Percentiles rank a stretch among this genome's conserved stretches.
Evolutionary conservation across 2,329 filamentous ascomycete species (phyloP).

Genomic region (Pezicula rhizophila): DNA sequence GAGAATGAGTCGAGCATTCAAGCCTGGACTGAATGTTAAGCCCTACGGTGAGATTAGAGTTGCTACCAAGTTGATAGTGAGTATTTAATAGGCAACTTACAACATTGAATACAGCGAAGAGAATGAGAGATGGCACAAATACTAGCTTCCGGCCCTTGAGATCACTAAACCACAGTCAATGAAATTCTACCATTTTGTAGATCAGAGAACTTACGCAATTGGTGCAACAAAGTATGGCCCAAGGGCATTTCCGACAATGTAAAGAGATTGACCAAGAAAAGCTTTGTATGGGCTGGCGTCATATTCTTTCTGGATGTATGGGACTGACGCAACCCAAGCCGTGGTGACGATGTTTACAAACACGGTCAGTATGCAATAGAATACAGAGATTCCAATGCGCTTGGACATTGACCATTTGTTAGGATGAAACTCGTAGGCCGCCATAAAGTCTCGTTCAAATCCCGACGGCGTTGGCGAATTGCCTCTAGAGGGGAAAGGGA

Average conservation of each 20-base stretch:
- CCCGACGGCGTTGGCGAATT: too few relatives aligned
- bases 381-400: too few relatives aligned
- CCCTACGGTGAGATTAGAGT: too few relatives aligned
- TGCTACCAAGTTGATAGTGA: not conserved
- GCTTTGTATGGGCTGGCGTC: conserved; percentile 31
- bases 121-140: conserved; percentile 7
- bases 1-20: conserved; percentile 22
- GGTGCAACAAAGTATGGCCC: conserved; percentile 35
- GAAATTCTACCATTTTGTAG: not conserved
- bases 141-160: conserved; percentile 38
- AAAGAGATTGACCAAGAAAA: conserved; percentile 35
- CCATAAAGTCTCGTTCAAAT: too few relatives aligned
- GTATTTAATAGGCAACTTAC: conserved; percentile 13
- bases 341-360: too few relatives aligned
- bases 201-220: conserved; percentile 28
- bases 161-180: conserved; percentile 24
- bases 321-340: too few relatives aligned
- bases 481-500: too few relatives aligned
- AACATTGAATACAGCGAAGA: too few relatives aligned
- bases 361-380: too few relatives aligned
- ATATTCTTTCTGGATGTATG: conserved; percentile 29
- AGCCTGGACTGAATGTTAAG: too few relatives aligned
- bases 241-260: conserved; percentile 36
- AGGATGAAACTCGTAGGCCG: too few relatives aligned
- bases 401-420: too few relatives aligned